Conservation (phyloP, 164 flowering plant genomes). For the Akebia trifoliata region DNA sequence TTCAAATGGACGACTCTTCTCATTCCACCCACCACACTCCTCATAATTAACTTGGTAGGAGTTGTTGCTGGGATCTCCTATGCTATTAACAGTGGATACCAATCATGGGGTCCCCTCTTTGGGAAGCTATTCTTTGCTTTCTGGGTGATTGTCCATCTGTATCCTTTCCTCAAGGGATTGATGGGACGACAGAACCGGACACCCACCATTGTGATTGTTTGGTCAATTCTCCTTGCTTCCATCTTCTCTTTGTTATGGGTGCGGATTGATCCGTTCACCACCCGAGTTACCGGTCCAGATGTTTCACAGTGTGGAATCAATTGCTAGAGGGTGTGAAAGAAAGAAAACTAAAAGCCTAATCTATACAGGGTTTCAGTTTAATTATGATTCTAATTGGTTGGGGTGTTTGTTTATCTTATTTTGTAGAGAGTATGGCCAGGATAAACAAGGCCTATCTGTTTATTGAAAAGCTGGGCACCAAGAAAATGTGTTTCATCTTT, state of each 20-base stretch:
- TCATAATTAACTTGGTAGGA: constrained; percentile 10
- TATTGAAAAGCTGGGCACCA: no score
- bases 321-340: constrained; percentile 11
- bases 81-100: constrained; percentile 13
- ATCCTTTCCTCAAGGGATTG: constrained; percentile 14
- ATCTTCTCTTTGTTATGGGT: constrained; percentile 16
- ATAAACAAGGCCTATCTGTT: no score
- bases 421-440: no score
- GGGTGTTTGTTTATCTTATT: no score
- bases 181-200: constrained; percentile 17
- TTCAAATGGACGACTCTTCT: constrained; percentile 17
- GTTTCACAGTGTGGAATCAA: constrained; percentile 1
- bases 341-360: no score
- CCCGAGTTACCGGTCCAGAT: constrained; percentile 12
- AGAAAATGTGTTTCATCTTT: no score
- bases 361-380: no score
- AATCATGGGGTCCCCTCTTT: constrained; percentile 13
- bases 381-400: no score
- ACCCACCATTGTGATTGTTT: constrained; percentile 13
- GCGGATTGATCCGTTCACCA: constrained; percentile 14
- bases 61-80: constrained; percentile 14
- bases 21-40: constrained; percentile 15
- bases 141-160: constrained; percentile 17
- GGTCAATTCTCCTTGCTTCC: constrained; percentile 15
- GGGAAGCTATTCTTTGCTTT: constrained; percentile 16